Base-by-base conservation (phyloP, 768 basidiomycete species). In the Rossbeevera mucosa region DNA sequence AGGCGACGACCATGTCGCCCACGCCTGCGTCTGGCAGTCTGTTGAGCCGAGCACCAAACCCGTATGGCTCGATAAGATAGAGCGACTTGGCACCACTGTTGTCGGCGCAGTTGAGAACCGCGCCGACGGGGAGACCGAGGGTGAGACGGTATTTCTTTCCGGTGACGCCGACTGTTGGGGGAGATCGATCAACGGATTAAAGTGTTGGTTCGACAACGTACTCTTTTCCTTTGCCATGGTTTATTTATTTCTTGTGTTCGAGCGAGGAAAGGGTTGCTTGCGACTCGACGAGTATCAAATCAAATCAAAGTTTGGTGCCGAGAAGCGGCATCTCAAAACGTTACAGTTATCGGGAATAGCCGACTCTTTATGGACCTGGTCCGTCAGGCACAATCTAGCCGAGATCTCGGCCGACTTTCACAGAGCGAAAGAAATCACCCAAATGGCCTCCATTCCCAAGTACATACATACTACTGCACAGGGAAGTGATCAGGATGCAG, bases 41-140 rank as follows among this genome's bases (percentile, higher is more conserved):
- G 83, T 98, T 98, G 46, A 98, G 83, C 71, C 88, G 93, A 59
- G 96, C 88, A 72, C 96, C 96, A 71, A 89, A 91, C 48, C 94
- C 91, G 68, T 84, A 94, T 50, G 96, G 92, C 73, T 95, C 92
- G 68, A 99, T 98, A 68, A 98, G 70, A 75, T 76, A 96, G 59
- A 96, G 81, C 51, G 88, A 92, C 78, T 97, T 99, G 61, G 95
- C 96, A 59, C 96, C 96, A 67, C 90, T 92, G 86, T 99, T 99
- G 80, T 99, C 96, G 47, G 94, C 94, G 74, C 96, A 96, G 74
- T 95, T 95, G 68, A 96, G 78, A 58, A 96, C 93, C 61, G 93
- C 93, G 60, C 91, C 92, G 59, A 90, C 88, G 56, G 91, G 93
- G 48, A 94, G 86, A 90, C 88, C 91, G 59, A 91, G 83, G 44